Evolutionary conservation across 176 grass and related monocot species (phyloP).

Genomic region (Urochloa ruziziensis): DNA sequence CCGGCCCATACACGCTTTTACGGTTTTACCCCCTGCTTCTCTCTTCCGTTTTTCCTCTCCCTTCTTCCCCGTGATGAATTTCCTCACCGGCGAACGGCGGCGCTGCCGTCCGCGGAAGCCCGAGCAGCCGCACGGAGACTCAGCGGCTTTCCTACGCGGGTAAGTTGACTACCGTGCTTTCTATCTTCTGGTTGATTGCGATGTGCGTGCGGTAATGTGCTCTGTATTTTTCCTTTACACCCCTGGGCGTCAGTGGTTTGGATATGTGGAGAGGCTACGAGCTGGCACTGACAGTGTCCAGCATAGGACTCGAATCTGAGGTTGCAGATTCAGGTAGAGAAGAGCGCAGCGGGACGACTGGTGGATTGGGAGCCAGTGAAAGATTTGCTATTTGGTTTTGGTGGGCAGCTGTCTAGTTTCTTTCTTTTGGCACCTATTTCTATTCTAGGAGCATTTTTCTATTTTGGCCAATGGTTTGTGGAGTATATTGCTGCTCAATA

Average conservation of each 20-base stretch:
- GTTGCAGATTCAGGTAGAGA: no score
- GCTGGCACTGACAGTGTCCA: no score
- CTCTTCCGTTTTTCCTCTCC: neutral
- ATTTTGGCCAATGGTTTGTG: neutral
- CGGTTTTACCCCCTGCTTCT: neutral
- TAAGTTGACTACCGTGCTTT: neutral
- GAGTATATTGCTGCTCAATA: neutral
- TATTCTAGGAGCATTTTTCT: neutral
- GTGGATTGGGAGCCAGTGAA: neutral
- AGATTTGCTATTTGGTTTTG: neutral
- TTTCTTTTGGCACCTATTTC: no score
- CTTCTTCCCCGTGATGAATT: no score
- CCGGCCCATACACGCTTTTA: neutral
- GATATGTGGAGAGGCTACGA: neutral
- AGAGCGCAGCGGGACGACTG: neutral
- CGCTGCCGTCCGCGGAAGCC: neutral
- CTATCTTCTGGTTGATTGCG: neutral
- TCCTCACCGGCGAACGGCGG: conserved; percentile 14
- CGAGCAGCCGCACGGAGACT: neutral
- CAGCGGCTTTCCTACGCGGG: neutral
- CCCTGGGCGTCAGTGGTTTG: neutral
- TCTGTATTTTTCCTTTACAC: neutral
- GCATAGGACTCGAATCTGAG: neutral
- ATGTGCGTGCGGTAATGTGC: neutral
- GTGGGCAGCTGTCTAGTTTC: neutral